Conservation (phyloP, 306 rosid species). For the Psophocarpus tetragonolobus region DNA sequence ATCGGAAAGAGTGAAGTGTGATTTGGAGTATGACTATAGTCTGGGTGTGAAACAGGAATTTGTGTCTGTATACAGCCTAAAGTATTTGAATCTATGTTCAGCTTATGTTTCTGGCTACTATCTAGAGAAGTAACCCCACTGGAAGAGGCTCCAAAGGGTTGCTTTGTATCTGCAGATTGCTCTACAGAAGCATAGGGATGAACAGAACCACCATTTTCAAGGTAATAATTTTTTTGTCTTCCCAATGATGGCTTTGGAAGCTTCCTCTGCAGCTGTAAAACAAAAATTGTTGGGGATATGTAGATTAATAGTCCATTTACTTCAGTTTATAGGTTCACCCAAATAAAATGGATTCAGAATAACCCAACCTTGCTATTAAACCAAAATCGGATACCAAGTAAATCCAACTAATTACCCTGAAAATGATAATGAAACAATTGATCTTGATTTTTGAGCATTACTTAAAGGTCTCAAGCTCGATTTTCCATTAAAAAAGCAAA, state of each 20-base stretch:
- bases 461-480: slow-evolving; percentile 6
- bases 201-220: slow-evolving; percentile 45
- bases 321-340: slow-evolving; percentile 3
- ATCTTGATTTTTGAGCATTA: slow-evolving; percentile 11
- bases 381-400: slow-evolving; percentile 16
- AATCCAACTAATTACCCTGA: slow-evolving; percentile 12
- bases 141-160: slow-evolving; percentile 45
- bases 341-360: slow-evolving; percentile 17
- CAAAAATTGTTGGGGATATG: slow-evolving; percentile 14
- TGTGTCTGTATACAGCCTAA: slow-evolving; percentile 43
- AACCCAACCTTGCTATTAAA: slow-evolving; percentile 24
- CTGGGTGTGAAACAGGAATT: slow-evolving; percentile 30
- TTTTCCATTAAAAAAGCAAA: slow-evolving; percentile 22
- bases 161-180: slow-evolving; percentile 40
- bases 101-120: slow-evolving; percentile 45
- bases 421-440: slow-evolving; percentile 16
- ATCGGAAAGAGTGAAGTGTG: slow-evolving; percentile 40
- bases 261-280: slow-evolving; percentile 48
- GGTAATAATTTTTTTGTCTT: slow-evolving; percentile 38
- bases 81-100: slow-evolving; percentile 38
- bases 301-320: not conserved
- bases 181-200: slow-evolving; percentile 33
- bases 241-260: slow-evolving; percentile 42
- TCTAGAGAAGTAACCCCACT: slow-evolving; percentile 41
- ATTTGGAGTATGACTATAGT: slow-evolving; percentile 37